phyloP scores from a whole-genome alignment of 1,284 basidiomycete species.

The Cutaneotrichosporon sp. region DNA sequence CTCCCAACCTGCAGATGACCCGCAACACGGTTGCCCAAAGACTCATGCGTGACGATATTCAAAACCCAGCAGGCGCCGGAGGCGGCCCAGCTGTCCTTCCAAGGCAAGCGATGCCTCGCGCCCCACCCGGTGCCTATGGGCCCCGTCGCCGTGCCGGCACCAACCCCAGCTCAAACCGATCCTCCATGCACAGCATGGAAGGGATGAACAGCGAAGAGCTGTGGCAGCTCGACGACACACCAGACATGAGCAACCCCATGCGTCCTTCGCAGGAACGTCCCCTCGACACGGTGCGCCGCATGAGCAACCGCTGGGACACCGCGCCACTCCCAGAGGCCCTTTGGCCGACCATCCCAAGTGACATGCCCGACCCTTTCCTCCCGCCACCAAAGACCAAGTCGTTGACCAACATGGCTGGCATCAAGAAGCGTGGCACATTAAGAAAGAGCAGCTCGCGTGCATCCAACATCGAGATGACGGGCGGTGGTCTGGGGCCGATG shows the following conservation, averaged over 20 bases:
- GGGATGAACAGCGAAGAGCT: constrained; percentile 41
- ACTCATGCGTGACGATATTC: constrained; percentile 8
- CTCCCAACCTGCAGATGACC: constrained; percentile 19
- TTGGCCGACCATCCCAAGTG: constrained; percentile 33
- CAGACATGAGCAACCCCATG: constrained; percentile 46
- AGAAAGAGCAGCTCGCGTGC: constrained; percentile 18
- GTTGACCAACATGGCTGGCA: constrained; percentile 28
- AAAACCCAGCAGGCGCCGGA: background rate
- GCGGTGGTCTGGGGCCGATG: constrained; percentile 13
- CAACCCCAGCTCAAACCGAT: constrained; percentile 26
- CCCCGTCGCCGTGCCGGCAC: constrained; percentile 10
- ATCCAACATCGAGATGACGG: constrained; percentile 13
- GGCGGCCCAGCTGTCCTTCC: no score
- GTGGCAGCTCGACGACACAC: constrained; percentile 34
- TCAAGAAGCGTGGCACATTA: constrained; percentile 15
- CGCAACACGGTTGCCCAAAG: constrained; percentile 12
- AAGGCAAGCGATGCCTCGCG: no score
- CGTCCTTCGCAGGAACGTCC: constrained; percentile 39
- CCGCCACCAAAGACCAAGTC: constrained; percentile 32
- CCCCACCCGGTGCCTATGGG: constrained; percentile 6
- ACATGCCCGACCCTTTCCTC: constrained; percentile 11
- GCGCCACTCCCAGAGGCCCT: constrained; percentile 21
- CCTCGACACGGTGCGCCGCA: constrained; percentile 41
- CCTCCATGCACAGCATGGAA: constrained; percentile 27
- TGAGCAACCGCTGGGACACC: constrained; percentile 29